Conservation (phyloP, 23 red algal genomes). For the Agarophyton chilense region DNA sequence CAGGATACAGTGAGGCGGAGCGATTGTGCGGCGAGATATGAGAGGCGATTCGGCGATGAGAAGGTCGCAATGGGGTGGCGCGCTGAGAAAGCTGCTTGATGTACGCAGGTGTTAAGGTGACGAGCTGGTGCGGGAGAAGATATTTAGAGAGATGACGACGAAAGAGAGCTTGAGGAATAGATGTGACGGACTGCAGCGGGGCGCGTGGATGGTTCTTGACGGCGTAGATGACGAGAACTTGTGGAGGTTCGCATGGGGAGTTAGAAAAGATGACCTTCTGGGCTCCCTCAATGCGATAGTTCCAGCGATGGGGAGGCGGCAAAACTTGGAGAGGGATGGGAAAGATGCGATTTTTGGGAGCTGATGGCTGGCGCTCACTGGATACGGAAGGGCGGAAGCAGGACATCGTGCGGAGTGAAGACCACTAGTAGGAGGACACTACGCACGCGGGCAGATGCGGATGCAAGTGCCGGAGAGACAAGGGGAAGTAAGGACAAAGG, state of each 20-base stretch:
- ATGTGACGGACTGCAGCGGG: neutral
- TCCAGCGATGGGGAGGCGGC: slow-evolving; percentile 5
- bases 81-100: slow-evolving; percentile 27
- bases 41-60: neutral
- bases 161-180: slow-evolving; percentile 22
- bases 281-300: slow-evolving; percentile 33
- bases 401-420: neutral
- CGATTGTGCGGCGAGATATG: slow-evolving; percentile 25
- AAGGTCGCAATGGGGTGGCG: slow-evolving; percentile 16
- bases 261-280: slow-evolving; percentile 36
- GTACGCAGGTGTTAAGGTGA: slow-evolving; percentile 22
- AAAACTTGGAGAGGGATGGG: neutral
- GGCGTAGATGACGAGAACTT: slow-evolving; percentile 23
- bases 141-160: slow-evolving; percentile 31
- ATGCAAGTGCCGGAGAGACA: too few species aligned
- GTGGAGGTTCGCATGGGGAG: neutral
- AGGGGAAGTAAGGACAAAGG: too few species aligned
- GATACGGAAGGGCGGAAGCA: neutral
- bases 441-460: too few species aligned
- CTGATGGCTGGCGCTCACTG: neutral
- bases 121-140: slow-evolving; percentile 6
- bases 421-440: too few species aligned
- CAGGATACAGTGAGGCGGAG: slow-evolving; percentile 21
- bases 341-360: neutral
- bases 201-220: slow-evolving; percentile 28